Evolutionary conservation across 805 yeast species (phyloP).

Genomic region (Wickerhamiella qilinensis): DNA sequence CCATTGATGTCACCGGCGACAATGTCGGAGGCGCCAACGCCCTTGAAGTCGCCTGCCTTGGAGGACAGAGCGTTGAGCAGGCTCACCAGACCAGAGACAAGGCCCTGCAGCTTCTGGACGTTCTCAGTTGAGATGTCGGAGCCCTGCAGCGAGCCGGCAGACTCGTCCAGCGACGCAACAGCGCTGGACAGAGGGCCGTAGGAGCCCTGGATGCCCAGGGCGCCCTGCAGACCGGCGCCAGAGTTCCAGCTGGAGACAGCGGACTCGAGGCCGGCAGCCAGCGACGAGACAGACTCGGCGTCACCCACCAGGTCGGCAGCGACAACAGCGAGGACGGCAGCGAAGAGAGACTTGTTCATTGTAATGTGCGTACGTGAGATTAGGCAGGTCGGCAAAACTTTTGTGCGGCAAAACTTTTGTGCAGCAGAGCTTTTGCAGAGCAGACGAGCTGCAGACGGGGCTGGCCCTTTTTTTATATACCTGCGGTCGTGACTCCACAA

Average conservation of each 20-base stretch:
- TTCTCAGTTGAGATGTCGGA: conserved; percentile 4
- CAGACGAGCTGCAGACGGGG: too few species aligned
- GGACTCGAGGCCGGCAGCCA: conserved; percentile 5
- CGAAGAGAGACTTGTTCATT: conserved; percentile 1
- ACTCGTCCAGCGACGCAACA: conserved; percentile 1
- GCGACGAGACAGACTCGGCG: conserved; percentile 8
- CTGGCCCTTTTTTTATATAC: too few species aligned
- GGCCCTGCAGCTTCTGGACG: background rate
- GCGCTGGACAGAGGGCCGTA: conserved; percentile 7
- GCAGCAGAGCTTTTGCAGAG: too few species aligned
- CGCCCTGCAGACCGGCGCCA: conserved; percentile 8
- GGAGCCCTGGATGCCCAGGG: conserved; percentile 9
- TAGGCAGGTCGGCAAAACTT: too few species aligned
- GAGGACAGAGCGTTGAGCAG: conserved; percentile 12
- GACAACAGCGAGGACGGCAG: conserved; percentile 10
- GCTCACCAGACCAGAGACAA: background rate
- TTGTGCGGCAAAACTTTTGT: too few species aligned
- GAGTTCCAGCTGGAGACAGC: conserved; percentile 4
- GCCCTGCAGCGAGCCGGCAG: conserved; percentile 1
- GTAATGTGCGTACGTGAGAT: conserved; percentile 5
- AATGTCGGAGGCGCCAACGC: conserved; percentile 13
- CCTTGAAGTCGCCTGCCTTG: conserved; percentile 15
- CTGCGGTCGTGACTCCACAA: too few species aligned
- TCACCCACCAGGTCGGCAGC: conserved; percentile 7
- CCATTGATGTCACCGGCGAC: conserved; percentile 14